Conservation (phyloP, 2,329 filamentous ascomycete genomes). For the Penicillium sp. region DNA sequence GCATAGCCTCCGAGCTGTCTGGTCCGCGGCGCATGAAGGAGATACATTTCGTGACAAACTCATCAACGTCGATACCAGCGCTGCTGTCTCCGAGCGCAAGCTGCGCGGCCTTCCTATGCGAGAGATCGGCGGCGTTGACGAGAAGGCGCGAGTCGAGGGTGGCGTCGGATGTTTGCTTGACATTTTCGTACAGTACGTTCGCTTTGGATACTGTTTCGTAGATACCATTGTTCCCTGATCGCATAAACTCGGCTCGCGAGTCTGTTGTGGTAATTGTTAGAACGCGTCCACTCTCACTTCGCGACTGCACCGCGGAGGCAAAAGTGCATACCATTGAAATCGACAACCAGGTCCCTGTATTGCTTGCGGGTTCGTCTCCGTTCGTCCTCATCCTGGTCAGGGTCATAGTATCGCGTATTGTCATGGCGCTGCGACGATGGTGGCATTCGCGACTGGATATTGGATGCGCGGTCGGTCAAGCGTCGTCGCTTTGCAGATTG, state of each 20-base stretch:
- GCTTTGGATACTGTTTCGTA: conserved; percentile 62
- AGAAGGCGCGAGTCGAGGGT: conserved; percentile 84
- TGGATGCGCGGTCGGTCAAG: conserved; percentile 35
- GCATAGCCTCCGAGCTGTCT: conserved; percentile 50
- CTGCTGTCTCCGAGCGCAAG: conserved; percentile 68
- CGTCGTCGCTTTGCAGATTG: conserved; percentile 44
- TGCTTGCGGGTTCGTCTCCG: conserved; percentile 65
- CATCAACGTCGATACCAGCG: conserved; percentile 79
- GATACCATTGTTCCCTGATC: conserved; percentile 61
- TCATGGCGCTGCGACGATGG: conserved; percentile 27
- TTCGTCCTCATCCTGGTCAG: conserved; percentile 72
- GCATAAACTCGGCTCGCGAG: conserved; percentile 66
- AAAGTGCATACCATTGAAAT: conserved; percentile 52
- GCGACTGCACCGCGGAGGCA: not conserved
- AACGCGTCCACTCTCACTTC: not conserved
- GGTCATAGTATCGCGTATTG: conserved; percentile 64
- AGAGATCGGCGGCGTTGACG: conserved; percentile 73
- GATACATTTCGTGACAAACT: conserved; percentile 87
- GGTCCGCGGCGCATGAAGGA: conserved; percentile 73
- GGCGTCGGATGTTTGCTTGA: conserved; percentile 86
- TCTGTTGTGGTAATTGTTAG: conserved; percentile 44
- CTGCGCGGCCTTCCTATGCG: conserved; percentile 70
- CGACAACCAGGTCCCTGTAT: conserved; percentile 62
- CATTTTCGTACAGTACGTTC: conserved; percentile 60
- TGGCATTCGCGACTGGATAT: conserved; percentile 28